Conservation (phyloP, 2,329 filamentous ascomycete species). For the Dryadomyces quercivorus region DNA sequence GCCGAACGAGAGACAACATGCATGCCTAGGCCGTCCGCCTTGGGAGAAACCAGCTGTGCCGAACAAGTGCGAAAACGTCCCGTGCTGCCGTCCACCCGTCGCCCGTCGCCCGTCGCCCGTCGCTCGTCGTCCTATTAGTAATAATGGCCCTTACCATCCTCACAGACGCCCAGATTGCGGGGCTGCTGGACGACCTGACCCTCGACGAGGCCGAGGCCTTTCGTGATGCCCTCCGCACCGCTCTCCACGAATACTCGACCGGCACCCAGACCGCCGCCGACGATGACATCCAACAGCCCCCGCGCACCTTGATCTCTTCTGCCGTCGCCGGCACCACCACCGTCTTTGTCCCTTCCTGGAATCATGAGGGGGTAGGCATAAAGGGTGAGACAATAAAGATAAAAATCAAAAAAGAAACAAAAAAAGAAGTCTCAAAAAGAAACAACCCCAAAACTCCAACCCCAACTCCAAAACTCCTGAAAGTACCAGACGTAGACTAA, state of each 20-base stretch:
- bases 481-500: too few relatives aligned
- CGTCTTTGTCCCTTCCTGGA: constrained; percentile 63
- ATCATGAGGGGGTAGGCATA: constrained; percentile 50
- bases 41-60: neutral
- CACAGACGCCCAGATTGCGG: constrained; percentile 42
- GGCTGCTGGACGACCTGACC: constrained; percentile 40
- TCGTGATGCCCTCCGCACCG: constrained; percentile 32
- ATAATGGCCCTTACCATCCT: constrained; percentile 46
- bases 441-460: too few relatives aligned
- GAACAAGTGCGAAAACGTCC: neutral
- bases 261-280: constrained; percentile 31
- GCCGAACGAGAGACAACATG: neutral
- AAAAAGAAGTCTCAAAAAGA: too few relatives aligned
- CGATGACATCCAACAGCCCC: constrained; percentile 41
- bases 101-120: too few relatives aligned
- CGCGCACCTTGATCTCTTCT: constrained; percentile 36
- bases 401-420: too few relatives aligned
- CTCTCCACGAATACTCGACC: constrained; percentile 51
- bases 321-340: constrained; percentile 42
- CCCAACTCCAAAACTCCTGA: too few relatives aligned
- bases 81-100: neutral
- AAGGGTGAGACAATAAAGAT: constrained; percentile 37
- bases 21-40: neutral
- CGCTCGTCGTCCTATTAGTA: too few relatives aligned
- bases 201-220: constrained; percentile 40